Percentiles rank a stretch among this genome's conserved stretches.
Conservation (phyloP, 331 rosid species). For the Acacia concinna region DNA sequence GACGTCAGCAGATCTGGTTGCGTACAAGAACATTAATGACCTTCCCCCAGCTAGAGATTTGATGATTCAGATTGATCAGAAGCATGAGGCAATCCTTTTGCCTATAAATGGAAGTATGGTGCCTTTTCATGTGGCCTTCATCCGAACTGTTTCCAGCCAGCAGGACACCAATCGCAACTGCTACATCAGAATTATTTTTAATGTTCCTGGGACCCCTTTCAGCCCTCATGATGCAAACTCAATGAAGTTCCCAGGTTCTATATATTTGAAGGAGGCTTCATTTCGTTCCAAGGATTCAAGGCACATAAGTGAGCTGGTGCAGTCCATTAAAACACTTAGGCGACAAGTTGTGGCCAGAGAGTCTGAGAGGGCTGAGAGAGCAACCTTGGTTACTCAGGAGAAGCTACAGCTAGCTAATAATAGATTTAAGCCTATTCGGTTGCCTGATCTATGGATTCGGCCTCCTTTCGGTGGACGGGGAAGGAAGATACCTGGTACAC, state of each 20-base stretch:
- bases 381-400: conserved; percentile 15
- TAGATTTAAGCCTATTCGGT: conserved; percentile 2
- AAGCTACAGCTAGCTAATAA: background rate
- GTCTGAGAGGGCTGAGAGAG: conserved; percentile 10
- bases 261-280: conserved; percentile 7
- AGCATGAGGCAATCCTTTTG: background rate
- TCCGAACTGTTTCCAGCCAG: conserved; percentile 6
- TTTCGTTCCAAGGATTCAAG: conserved; percentile 7
- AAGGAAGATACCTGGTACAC: conserved; percentile 11
- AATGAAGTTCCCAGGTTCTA: conserved; percentile 4
- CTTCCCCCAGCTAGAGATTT: background rate
- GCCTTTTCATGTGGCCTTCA: conserved; percentile 10
- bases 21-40: conserved; percentile 10
- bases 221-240: conserved; percentile 6
- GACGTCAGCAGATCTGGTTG: background rate
- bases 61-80: conserved; percentile 15
- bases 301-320: background rate
- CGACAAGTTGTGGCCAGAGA: conserved; percentile 9
- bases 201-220: conserved; percentile 10
- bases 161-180: conserved; percentile 13
- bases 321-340: conserved; percentile 4
- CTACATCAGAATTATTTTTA: conserved; percentile 8
- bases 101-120: conserved; percentile 9
- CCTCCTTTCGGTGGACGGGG: conserved; percentile 7
- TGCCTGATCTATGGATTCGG: background rate